These are phyloP conservation scores for Ganoderma sp. DNA, from an alignment of 1,284 basidiomycete species.

Conservation along the genomic window DNA sequence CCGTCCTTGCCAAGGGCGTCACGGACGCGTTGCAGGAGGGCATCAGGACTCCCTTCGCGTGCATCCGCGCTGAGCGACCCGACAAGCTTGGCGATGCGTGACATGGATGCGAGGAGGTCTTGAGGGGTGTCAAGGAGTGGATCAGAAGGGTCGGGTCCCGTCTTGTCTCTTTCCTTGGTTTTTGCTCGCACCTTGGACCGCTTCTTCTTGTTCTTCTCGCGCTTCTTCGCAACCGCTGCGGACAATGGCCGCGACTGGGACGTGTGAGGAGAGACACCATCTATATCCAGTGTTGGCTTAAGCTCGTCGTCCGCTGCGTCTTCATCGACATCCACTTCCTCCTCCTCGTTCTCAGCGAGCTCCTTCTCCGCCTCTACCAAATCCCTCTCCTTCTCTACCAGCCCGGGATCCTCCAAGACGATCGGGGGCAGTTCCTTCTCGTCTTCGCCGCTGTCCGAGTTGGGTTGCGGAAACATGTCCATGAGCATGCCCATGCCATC, in stretches of 20 bases:
- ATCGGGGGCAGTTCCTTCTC: constrained; percentile 13
- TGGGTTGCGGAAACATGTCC: constrained; percentile 21
- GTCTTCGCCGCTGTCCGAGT: constrained; percentile 20
- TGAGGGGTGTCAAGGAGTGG: constrained; percentile 19
- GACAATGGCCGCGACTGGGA: constrained; percentile 14
- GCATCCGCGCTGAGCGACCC: constrained; percentile 24
- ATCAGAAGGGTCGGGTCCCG: background rate
- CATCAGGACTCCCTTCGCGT: constrained; percentile 13
- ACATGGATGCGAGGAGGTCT: constrained; percentile 30
- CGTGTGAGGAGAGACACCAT: background rate
- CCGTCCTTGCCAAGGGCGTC: constrained; percentile 22
- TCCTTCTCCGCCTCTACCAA: constrained; percentile 9
- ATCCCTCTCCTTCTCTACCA: constrained; percentile 8
- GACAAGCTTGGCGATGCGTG: constrained; percentile 27
- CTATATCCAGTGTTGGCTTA: constrained; percentile 12
- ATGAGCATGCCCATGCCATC: constrained; percentile 19
- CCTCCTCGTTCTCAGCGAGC: background rate
- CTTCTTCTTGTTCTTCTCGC: constrained; percentile 29
- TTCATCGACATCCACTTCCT: constrained; percentile 18
- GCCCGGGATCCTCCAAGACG: background rate
- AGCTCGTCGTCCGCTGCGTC: background rate
- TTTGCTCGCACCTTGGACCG: constrained; percentile 28
- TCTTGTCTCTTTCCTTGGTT: constrained; percentile 19
- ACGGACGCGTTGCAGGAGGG: constrained; percentile 25
- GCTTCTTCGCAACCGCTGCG: constrained; percentile 19